Evolutionary conservation across 495 filamentous ascomycete genomes (phyloP).

Genomic region (Emericellopsis terricola): DNA sequence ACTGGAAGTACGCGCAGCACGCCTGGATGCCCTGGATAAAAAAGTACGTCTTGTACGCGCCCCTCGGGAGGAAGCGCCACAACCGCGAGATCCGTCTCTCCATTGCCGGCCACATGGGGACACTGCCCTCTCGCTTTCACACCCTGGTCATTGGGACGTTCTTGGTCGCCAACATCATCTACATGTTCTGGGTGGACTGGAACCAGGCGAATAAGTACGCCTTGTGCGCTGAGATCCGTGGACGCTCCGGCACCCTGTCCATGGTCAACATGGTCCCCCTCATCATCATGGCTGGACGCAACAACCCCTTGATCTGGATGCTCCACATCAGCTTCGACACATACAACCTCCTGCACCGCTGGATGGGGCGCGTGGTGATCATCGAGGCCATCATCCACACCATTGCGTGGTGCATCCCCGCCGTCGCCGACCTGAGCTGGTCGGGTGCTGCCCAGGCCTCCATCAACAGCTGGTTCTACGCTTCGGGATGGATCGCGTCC

Average conservation of each 20-base stretch:
- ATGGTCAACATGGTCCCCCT: slow-evolving; percentile 84
- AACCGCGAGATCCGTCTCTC: slow-evolving; percentile 74
- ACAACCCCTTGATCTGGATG: slow-evolving; percentile 76
- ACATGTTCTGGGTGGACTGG: slow-evolving; percentile 47
- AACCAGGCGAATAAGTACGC: slow-evolving; percentile 25
- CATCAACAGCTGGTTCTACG: slow-evolving; percentile 34
- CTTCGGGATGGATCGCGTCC: slow-evolving; percentile 30
- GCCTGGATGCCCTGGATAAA: slow-evolving; percentile 45
- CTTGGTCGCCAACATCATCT: slow-evolving; percentile 42
- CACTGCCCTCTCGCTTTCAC: slow-evolving; percentile 72
- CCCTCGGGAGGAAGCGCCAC: slow-evolving; percentile 64
- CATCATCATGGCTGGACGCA: slow-evolving; percentile 73
- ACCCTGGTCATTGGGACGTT: slow-evolving; percentile 48
- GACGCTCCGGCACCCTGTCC: slow-evolving; percentile 68
- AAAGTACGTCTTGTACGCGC: slow-evolving; percentile 66
- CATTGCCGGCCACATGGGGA: slow-evolving; percentile 63
- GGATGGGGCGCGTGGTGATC: slow-evolving; percentile 79
- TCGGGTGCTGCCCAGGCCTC: slow-evolving; percentile 29
- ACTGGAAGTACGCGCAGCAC: slow-evolving; percentile 28
- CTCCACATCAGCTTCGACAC: slow-evolving; percentile 88
- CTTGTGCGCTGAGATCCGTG: slow-evolving; percentile 46
- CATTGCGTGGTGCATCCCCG: slow-evolving; percentile 51
- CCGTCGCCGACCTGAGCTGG: slow-evolving; percentile 51
- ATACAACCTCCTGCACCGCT: slow-evolving; percentile 86
- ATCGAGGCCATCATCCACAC: slow-evolving; percentile 64